phyloP scores from a whole-genome alignment of 2,329 filamentous ascomycete species.

The Aureobasidium lini region DNA sequence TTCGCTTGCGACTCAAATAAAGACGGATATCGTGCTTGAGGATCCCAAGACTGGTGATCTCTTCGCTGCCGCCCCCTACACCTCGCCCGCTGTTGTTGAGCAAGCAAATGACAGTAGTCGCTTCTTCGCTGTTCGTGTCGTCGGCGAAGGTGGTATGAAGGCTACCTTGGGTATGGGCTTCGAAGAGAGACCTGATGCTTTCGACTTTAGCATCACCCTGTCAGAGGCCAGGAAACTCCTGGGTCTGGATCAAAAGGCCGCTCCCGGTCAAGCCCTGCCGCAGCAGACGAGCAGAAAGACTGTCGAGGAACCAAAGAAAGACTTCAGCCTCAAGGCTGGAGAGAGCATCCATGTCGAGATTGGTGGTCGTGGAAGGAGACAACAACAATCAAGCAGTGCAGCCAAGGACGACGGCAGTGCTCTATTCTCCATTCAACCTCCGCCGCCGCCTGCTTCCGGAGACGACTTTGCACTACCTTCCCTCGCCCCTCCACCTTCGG shows the following conservation, averaged over 20 bases:
- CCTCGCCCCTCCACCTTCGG: constrained; percentile 61
- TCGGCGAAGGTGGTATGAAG: constrained; percentile 66
- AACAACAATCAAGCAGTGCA: constrained; percentile 16
- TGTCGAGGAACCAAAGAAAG: constrained; percentile 51
- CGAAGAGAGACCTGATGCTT: constrained; percentile 76
- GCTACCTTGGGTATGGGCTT: constrained; percentile 79
- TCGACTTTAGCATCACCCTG: constrained; percentile 74
- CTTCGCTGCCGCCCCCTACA: constrained; percentile 80
- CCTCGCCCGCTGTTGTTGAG: constrained; percentile 58
- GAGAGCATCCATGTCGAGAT: constrained; percentile 82
- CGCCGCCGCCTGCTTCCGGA: constrained; percentile 52
- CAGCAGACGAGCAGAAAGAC: constrained; percentile 23
- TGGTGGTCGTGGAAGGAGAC: constrained; percentile 47
- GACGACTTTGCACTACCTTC: constrained; percentile 33
- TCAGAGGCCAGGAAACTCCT: constrained; percentile 69
- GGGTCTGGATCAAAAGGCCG: constrained; percentile 45
- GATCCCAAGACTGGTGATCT: constrained; percentile 64
- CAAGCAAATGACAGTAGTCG: constrained; percentile 70
- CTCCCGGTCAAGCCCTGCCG: constrained; percentile 19
- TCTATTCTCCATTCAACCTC: constrained; percentile 68
- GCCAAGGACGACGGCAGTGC: constrained; percentile 34
- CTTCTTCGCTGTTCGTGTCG: constrained; percentile 78
- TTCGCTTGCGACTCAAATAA: constrained; percentile 37
- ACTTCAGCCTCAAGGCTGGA: constrained; percentile 81
- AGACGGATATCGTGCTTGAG: constrained; percentile 71